Evolutionary conservation across 176 grass and related monocot genomes (phyloP), one percentile per base, ranked within the genome.

Genomic region (Oryza officinalis): DNA sequence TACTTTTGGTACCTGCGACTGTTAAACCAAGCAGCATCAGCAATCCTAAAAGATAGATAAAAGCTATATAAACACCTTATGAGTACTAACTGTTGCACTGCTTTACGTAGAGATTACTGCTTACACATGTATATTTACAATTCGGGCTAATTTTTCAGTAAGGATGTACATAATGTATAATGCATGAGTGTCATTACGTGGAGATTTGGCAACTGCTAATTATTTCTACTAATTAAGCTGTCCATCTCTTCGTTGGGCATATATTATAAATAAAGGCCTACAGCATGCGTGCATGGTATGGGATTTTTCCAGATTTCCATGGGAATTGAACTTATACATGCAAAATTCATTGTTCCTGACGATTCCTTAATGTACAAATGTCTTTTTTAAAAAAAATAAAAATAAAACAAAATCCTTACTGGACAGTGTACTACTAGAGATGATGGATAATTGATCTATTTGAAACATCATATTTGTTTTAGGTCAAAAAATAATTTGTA

Each of bases 1-100:
- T 18, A 94, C 92, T 90, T 97, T 97, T 0, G 94, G 85, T 35
- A 84, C 59, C 80, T 94, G 94, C 26, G 78, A 78, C 82, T 94
- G 88, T 35, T 71, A 72, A 69, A 78, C 54, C 54, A 41, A 46
- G 25, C 30, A 47, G 44, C 47, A 46, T 73, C 49, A 69, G 63
- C 52, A 77, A 83, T 68, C 38, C 66, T 37, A 76, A 60, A 60
- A 60, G 18, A 60, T 10, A 54, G 17, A 20, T 54, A 54, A 54
- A 54, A 20, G 50, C 50, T 54, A 54, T 17, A 14, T 54, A 54
- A 57, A 6, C 18, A 22, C 0, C 52, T 6, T 57, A 57, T n/a
- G 37, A 38, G 32, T 32, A 32, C 32, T 30, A 30, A 30, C 18
- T 20, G 50, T 22, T 57, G 6, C 52, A 57, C 20, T 57, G 20